Evolutionary conservation across 768 basidiomycete species (phyloP), one percentile per base, ranked within the genome.

Genomic region (Pleurotus ostreatus): DNA sequence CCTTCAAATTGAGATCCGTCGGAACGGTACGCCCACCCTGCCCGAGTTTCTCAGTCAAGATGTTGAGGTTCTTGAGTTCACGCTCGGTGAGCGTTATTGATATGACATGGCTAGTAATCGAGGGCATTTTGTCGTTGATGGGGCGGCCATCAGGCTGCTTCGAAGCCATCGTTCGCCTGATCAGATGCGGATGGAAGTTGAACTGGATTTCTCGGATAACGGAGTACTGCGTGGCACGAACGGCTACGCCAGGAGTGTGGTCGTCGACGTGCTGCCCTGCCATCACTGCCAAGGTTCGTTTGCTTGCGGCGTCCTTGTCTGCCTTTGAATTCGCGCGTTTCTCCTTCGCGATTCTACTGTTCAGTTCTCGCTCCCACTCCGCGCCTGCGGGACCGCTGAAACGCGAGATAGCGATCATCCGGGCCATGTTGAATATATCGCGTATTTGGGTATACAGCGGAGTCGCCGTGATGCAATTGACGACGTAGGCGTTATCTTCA

Each of bases 221-320:
- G 5, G 3, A 2, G 23, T 23, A 23, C 23, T 23, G 23, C 23
- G 23, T 23, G 23, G 23, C 23, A 23, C 23, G 23, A 23, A 23
- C 23, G 4, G 4, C 23, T 5, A 23, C 23, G 23, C 23, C 23
- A 23, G 23, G 23, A 23, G 23, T 23, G 23, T 23, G 23, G 23
- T 5, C 4, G 2, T 23, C 97, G 0, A 86, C 95, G 66, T 89
- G 93, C 15, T 84, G 79, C 5, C 83, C 89, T 0, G 98, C 97
- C 25, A 88, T 96, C 70, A 97, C 98, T 69, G 94, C 96, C 61
- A 97, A 98, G 62, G 97, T 98, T 70, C 75, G 82, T 20, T 84
- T 94, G 22, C 98, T 99, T 67, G 97, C 98, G 56, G 93, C 97
- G 65, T 94, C 94, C 0, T 98, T 23, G 23, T 23, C 23, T 5